phyloP scores from a whole-genome alignment of 208 protist genomes.

The Crithidia mellificae region DNA sequence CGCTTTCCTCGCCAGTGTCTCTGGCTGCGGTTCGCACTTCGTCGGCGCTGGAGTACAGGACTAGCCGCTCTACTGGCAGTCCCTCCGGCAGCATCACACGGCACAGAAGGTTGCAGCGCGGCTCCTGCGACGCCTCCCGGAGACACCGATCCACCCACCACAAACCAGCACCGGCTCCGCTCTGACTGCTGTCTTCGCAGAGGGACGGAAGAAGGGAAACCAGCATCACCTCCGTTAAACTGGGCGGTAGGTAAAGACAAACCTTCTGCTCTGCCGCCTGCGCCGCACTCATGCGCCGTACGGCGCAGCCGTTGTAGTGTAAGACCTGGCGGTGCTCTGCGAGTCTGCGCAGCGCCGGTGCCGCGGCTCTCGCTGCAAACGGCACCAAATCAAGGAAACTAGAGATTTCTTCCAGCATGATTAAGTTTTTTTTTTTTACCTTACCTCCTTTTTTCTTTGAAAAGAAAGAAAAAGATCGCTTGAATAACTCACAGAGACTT shows the following conservation, averaged over 20 bases:
- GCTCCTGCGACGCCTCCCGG: not conserved
- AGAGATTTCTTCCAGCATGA: too few relatives aligned
- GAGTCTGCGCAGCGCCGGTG: too few relatives aligned
- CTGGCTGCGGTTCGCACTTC: too few relatives aligned
- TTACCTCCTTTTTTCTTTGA: too few relatives aligned
- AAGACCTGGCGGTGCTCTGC: too few relatives aligned
- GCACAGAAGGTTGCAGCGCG: not conserved
- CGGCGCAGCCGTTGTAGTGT: not conserved
- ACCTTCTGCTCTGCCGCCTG: not conserved
- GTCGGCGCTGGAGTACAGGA: slow-evolving; percentile 20
- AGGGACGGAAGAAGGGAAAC: not conserved
- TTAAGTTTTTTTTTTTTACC: too few relatives aligned
- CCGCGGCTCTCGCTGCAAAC: too few relatives aligned
- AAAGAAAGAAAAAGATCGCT: too few relatives aligned
- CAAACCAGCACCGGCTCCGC: slow-evolving; percentile 18
- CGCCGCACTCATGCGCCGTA: slow-evolving; percentile 1
- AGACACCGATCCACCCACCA: slow-evolving; percentile 35
- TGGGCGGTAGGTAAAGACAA: not conserved
- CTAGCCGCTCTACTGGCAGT: slow-evolving; percentile 7
- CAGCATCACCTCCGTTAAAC: slow-evolving; percentile 18
- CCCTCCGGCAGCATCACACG: slow-evolving; percentile 14
- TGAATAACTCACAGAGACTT: too few relatives aligned
- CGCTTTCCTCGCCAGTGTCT: not conserved
- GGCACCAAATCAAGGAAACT: too few relatives aligned
- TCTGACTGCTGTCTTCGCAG: not conserved